Percentiles rank a stretch among this genome's conserved stretches.
phyloP scores from a whole-genome alignment of 768 basidiomycete species.

The Naganishia friedmannii region DNA sequence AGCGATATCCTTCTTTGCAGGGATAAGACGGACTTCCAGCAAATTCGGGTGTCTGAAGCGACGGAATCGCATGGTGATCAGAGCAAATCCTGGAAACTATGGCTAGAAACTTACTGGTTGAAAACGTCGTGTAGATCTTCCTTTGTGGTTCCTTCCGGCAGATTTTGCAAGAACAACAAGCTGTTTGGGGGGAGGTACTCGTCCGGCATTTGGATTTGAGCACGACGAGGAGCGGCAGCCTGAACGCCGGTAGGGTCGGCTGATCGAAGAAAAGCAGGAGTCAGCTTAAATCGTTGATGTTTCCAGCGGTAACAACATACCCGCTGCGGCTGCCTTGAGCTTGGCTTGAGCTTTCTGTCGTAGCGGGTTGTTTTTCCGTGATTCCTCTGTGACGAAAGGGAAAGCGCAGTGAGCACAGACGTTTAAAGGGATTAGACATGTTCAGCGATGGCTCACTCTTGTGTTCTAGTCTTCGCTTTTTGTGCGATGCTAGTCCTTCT shows the following conservation, averaged over 20 bases:
- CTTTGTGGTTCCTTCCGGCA: constrained; percentile 87
- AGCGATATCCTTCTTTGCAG: constrained; percentile 93
- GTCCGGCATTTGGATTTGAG: constrained; percentile 91
- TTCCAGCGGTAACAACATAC: constrained; percentile 54
- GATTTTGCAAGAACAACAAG: constrained; percentile 94
- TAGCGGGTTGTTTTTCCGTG: constrained; percentile 83
- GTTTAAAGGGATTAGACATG: background rate
- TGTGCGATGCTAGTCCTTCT: constrained; percentile 67
- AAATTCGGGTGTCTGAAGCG: constrained; percentile 81
- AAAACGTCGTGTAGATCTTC: constrained; percentile 87
- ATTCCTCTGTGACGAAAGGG: constrained; percentile 59
- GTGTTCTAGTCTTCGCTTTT: constrained; percentile 67
- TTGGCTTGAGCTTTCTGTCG: constrained; percentile 81
- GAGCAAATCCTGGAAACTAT: background rate
- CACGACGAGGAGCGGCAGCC: constrained; percentile 46
- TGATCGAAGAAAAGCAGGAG: constrained; percentile 55
- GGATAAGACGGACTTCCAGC: constrained; percentile 96
- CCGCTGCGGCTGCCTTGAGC: constrained; percentile 68
- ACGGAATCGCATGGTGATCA: background rate
- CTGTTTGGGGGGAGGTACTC: constrained; percentile 99
- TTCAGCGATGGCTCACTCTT: constrained; percentile 65
- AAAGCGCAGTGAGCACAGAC: constrained; percentile 14
- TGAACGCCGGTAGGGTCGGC: constrained; percentile 37
- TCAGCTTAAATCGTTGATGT: background rate
- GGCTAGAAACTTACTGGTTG: constrained; percentile 66